Percentiles rank a stretch among this genome's conserved stretches.
Evolutionary conservation across 2,329 filamentous ascomycete species (phyloP).

Genomic region (Aureobasidium sp.): DNA sequence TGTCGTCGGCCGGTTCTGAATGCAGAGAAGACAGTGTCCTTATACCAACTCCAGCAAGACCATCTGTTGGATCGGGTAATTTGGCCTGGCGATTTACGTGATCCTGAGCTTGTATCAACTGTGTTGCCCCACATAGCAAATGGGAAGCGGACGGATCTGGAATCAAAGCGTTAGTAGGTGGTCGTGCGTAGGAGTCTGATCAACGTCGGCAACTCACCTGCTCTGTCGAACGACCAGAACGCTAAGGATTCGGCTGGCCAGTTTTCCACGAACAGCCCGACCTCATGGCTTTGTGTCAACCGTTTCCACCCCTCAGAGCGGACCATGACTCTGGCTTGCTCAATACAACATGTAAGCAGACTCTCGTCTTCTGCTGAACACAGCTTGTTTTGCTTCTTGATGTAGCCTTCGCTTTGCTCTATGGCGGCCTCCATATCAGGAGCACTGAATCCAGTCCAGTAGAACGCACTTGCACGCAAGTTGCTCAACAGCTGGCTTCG

Average conservation of each 20-base stretch:
- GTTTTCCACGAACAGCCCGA: conserved; percentile 63
- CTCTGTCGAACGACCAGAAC: conserved; percentile 58
- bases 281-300: conserved; percentile 65
- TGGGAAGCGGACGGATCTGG: conserved; percentile 27
- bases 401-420: conserved; percentile 60
- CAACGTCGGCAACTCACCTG: conserved; percentile 12
- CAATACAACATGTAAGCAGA: conserved; percentile 59
- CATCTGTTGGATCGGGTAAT: conserved; percentile 25
- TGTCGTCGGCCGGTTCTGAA: conserved; percentile 9
- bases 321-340: conserved; percentile 54
- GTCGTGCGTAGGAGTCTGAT: conserved; percentile 17
- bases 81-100: conserved; percentile 40
- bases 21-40: conserved; percentile 22
- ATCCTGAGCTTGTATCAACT: conserved; percentile 50
- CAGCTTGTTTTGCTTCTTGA: conserved; percentile 53
- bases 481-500: conserved; percentile 68
- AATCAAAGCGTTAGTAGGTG: conserved; percentile 10
- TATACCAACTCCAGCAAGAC: conserved; percentile 27
- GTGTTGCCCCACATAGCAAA: conserved; percentile 51
- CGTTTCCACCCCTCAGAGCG: conserved; percentile 57
- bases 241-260: conserved; percentile 57
- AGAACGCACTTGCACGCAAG: conserved; percentile 76
- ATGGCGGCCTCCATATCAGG: conserved; percentile 58
- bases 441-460: conserved; percentile 68
- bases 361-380: conserved; percentile 55